These are phyloP conservation scores for Ramularia endophylla DNA, from an alignment of 2,329 filamentous ascomycete species.

Conservation along the genomic window DNA sequence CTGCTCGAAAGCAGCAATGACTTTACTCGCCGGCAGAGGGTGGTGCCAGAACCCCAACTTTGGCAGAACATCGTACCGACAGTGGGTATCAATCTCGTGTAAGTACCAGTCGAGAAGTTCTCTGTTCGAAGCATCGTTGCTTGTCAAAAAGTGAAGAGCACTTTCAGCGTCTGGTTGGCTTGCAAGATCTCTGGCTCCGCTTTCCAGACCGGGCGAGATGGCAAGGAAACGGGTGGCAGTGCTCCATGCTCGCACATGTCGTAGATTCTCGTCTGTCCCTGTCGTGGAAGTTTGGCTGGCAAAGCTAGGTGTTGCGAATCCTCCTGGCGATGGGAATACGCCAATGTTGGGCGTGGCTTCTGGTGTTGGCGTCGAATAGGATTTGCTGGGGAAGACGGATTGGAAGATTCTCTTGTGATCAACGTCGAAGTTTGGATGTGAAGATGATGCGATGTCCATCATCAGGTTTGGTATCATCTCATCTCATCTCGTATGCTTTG, in stretches of 20 bases:
- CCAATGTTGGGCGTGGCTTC: conserved; percentile 40
- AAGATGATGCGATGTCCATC: not conserved
- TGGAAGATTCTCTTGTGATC: conserved; percentile 23
- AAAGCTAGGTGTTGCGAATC: conserved; percentile 33
- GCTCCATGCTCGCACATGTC: conserved; percentile 40
- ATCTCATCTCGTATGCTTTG: too few species aligned
- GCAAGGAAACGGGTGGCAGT: conserved; percentile 39
- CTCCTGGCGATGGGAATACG: conserved; percentile 33
- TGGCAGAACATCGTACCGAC: conserved; percentile 29
- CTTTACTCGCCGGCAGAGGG: conserved; percentile 20
- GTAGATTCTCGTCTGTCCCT: conserved; percentile 31
- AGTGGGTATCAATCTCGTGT: conserved; percentile 39
- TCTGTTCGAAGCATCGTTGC: conserved; percentile 17
- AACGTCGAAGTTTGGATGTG: too few species aligned
- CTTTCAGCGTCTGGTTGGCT: conserved; percentile 11
- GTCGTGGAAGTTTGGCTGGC: conserved; percentile 6
- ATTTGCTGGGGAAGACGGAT: conserved; percentile 41
- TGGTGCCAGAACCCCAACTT: conserved; percentile 21
- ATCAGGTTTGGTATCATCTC: too few species aligned
- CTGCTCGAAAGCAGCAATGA: conserved; percentile 30
- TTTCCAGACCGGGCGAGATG: conserved; percentile 5
- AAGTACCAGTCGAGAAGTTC: conserved; percentile 41
- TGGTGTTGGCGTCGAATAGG: conserved; percentile 40
- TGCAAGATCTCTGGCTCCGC: conserved; percentile 3
- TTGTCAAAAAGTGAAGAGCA: conserved; percentile 13